Evolutionary conservation across 805 yeast species (phyloP), one percentile per base, ranked within the genome.

Genomic region (Ogataea paraovalis): DNA sequence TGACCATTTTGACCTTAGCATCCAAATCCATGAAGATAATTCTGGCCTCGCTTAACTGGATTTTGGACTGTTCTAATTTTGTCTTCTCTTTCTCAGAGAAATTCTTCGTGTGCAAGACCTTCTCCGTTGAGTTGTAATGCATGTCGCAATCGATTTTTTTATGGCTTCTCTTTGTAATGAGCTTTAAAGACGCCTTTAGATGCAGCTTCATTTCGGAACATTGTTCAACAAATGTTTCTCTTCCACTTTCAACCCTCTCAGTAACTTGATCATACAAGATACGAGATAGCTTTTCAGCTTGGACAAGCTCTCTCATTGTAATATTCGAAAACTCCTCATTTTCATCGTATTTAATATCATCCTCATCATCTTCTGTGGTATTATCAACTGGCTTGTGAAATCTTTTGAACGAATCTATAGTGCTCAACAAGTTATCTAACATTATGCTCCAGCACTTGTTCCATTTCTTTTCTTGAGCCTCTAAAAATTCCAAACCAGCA

Each of bases 111-210:
- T 62, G 59, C 47, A 68, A 56, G 18, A 73, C 39, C 48, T 74
- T 72, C 19, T 72, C 73, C 2, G 74, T 61, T 27, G 68, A 61
- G 43, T 61, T 61, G 36, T 66, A 65, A 34, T 65, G 54, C 55
- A 70, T 72, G 42, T 70, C 74, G 42, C 63, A 69, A 42, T 72
- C 73, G 14, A 60, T 62, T 49, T 74, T 71, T 59, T 73, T 72
- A 46, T 70, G 72, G 48, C 68, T 67, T 43, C 82, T 61, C 49
- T 74, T 74, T 18, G 69, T 69, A 18, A 78, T 65, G 43, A 76
- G 54, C 52, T 71, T 72, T 47, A 69, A 56, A 1, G 69, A 57
- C 9, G 64, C 65, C 32, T 68, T 65, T 44, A 78, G 53, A 42
- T 68, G 64, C 3, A 54, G 57, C 23, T 60, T 59, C 75, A 77